Base-by-base conservation (phyloP, 1,284 basidiomycete genomes). In the Leccinum discolor region DNA sequence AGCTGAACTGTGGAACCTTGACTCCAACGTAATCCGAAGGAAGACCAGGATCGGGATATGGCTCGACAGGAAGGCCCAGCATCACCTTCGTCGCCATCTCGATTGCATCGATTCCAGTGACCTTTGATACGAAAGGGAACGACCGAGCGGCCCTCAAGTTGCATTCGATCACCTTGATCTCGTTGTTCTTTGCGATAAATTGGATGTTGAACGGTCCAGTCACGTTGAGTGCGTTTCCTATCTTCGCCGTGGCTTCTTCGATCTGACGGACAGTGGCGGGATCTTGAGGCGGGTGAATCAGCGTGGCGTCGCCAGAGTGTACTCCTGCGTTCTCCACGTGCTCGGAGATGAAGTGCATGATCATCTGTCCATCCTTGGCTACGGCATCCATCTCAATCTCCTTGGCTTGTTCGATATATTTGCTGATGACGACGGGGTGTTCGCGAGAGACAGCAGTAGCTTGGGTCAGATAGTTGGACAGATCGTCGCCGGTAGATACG, bases 351-450 rank as follows among this genome's bases (percentile, higher is more conserved):
- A 96, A 99, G 80, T 99, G 97, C 96, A 99, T 98, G 78, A 99
- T 85, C 88, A 99, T 91, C 84, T 98, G 95, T 57, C 97, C 97
- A 74, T 96, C 94, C 80, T 92, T 93, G 62, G 98, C 98, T 56
- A 99, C 90, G 26, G 98, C 97, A 76, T 99, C 97, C 95, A 99
- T 98, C 84, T 99, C 98, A 72, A 99, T 99, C 82, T 99, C 98
- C 85, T 99, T 99, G 58, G 97, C 97, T 76, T 97, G 94, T 80
- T 99, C 97, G 76, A 99, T 98, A 82, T 98, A 99, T 81, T 99
- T 99, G 70, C 95, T 94, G 80, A 99, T 99, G 72, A 99, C 98
- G 68, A 99, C 97, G 1, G 98, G 97, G 77, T 99, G 93, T 63
- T 99, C 97, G 65, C 96, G 90, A 64, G 98, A 99, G 66, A 99